Evolutionary conservation across 257 asterid species (phyloP).

Genomic region (Agastache rugosa): DNA sequence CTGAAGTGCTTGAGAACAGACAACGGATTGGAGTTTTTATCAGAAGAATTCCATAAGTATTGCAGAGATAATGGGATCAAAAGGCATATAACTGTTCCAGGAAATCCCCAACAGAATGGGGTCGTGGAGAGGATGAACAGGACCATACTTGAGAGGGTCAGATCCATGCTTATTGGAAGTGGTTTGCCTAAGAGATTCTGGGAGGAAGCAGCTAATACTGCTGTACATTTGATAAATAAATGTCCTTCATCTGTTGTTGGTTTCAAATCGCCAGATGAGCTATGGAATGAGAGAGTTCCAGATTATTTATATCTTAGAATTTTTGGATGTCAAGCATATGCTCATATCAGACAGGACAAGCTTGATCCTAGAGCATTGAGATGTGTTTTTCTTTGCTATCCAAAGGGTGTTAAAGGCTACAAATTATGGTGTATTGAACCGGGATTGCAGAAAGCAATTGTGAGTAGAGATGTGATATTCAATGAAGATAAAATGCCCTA

Average conservation of each 20-base stretch:
- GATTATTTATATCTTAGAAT: no score
- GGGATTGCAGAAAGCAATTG: fast-evolving
- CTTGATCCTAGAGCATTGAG: background rate
- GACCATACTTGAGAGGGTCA: background rate
- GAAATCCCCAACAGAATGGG: background rate
- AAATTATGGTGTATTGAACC: background rate
- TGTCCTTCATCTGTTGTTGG: no score
- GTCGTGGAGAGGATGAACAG: background rate
- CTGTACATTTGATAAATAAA: background rate
- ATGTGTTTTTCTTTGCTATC: background rate
- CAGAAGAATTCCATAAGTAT: background rate
- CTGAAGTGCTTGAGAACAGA: background rate
- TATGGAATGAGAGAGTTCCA: no score
- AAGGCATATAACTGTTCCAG: background rate
- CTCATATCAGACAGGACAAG: background rate
- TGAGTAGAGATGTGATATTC: no score
- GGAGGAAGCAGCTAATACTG: background rate
- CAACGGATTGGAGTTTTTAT: background rate
- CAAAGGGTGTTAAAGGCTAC: background rate
- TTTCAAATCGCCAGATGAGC: no score
- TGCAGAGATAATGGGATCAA: background rate
- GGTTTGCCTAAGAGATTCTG: background rate
- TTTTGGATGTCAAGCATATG: background rate
- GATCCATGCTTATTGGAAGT: background rate
- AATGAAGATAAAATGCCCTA: background rate